A percentile compares a stretch with the other conserved stretches of the same genome.
phyloP scores from a whole-genome alignment of 305 asterid genomes.

The Fraxinus xanthoxyloides region DNA sequence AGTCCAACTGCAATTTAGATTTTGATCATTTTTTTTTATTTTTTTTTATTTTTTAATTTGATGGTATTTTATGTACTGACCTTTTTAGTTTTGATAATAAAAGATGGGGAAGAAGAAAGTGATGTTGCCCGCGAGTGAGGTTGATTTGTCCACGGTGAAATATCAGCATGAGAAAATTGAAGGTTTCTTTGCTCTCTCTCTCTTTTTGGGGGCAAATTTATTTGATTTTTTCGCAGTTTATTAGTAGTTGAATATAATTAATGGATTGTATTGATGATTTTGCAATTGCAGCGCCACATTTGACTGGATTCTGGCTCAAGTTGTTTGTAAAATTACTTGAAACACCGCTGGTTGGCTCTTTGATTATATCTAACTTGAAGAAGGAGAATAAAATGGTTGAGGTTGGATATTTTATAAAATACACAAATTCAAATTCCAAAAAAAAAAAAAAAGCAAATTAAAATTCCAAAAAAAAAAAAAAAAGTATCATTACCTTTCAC shows the following conservation, averaged over 20 bases:
- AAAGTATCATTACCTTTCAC: background rate
- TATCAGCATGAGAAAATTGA: slow-evolving; percentile 58
- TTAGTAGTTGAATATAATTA: background rate
- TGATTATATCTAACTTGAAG: slow-evolving; percentile 56
- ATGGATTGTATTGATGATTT: background rate
- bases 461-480: background rate
- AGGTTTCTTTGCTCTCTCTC: slow-evolving; percentile 39
- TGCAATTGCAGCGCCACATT: slow-evolving; percentile 76
- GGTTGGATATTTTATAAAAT: slow-evolving; percentile 31
- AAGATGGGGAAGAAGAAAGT: slow-evolving; percentile 73
- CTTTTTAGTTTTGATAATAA: background rate
- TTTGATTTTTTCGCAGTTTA: background rate
- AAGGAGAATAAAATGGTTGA: slow-evolving; percentile 59
- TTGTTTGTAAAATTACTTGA: slow-evolving; percentile 64
- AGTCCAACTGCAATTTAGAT: background rate
- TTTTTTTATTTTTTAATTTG: background rate
- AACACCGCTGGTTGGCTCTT: slow-evolving; percentile 60
- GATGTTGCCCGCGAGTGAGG: slow-evolving; percentile 73
- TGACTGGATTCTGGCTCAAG: slow-evolving; percentile 72
- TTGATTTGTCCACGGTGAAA: slow-evolving; percentile 61
- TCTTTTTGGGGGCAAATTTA: background rate
- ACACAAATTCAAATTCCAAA: background rate
- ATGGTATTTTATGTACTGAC: background rate
- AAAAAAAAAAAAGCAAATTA: background rate
- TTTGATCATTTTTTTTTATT: background rate